Conservation (phyloP, 768 basidiomycete genomes). For the Boletus rex-veris region DNA sequence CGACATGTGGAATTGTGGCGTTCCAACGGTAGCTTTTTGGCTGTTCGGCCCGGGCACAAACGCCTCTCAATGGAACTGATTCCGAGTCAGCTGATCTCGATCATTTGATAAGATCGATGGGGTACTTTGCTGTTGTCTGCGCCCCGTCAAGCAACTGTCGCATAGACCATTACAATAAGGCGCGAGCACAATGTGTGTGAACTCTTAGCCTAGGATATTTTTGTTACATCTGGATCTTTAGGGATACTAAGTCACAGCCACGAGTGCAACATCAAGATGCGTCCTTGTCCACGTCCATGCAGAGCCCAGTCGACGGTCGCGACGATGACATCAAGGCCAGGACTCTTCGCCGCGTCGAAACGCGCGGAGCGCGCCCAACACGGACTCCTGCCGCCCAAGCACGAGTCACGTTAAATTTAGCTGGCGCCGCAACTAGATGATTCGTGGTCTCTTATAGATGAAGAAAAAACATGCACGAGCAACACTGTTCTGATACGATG, state of each 20-base stretch:
- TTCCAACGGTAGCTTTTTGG: neutral
- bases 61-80: neutral
- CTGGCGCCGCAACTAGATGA: neutral
- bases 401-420: neutral
- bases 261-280: no score
- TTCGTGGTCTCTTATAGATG: neutral
- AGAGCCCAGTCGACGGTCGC: no score
- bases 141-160: neutral
- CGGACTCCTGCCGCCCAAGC: neutral
- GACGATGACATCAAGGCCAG: no score
- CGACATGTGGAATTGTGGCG: neutral
- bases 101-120: neutral
- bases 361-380: no score
- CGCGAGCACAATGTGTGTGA: neutral
- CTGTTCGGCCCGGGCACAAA: neutral
- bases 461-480: neutral
- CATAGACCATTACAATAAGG: neutral
- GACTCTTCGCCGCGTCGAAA: no score
- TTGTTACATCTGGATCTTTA: no score
- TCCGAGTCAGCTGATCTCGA: no score
- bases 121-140: neutral
- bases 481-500: neutral
- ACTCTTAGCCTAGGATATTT: no score
- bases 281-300: no score
- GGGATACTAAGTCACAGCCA: no score